These are phyloP conservation scores for Oropetium thomaeum DNA, from an alignment of 176 grass and related monocot genomes.

Conservation along the genomic window DNA sequence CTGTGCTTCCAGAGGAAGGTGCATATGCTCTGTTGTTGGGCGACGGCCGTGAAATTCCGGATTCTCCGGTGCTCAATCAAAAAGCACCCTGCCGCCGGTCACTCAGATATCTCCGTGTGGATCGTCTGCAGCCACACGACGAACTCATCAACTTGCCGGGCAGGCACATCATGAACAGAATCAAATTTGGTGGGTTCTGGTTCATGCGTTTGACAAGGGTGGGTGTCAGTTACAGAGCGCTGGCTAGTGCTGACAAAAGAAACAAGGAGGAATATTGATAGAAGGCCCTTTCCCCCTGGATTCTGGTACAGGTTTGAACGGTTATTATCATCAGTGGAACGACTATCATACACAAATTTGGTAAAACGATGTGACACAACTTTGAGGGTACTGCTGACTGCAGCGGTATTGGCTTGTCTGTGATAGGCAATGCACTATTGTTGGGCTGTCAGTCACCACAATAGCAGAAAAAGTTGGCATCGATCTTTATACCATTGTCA, in stretches of 20 bases:
- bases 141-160: background rate
- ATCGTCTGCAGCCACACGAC: conserved; percentile 8
- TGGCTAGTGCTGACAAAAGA: background rate
- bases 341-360: background rate
- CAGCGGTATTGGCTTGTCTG: conserved; percentile 7
- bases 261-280: background rate
- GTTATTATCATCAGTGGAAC: conserved; percentile 10
- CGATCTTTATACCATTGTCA: background rate
- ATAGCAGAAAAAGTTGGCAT: conserved; percentile 10
- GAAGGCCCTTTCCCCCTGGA: background rate
- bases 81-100: conserved; percentile 5
- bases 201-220: background rate
- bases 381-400: conserved; percentile 19
- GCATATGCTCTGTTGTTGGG: background rate
- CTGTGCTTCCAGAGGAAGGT: conserved; percentile 36
- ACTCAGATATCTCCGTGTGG: background rate
- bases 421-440: background rate
- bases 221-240: background rate
- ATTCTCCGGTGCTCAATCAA: conserved; percentile 5
- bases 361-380: conserved; percentile 27
- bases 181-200: background rate
- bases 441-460: background rate
- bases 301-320: background rate
- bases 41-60: background rate
- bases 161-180: background rate